Evolutionary conservation across 345 rosid genomes (phyloP).

Genomic region (Reutealis trisperma): DNA sequence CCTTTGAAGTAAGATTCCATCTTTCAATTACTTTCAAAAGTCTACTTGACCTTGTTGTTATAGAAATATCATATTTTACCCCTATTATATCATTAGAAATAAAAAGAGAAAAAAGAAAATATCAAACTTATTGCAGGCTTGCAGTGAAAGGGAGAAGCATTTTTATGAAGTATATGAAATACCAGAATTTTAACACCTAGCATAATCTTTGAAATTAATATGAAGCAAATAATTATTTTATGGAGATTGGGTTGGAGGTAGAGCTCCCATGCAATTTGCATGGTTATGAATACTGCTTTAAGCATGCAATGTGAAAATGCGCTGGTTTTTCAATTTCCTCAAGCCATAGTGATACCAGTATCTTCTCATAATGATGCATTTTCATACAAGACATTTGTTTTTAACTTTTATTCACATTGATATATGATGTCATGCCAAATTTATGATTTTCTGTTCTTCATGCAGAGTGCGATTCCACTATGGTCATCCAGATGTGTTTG

Average conservation of each 20-base stretch:
- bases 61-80: background rate
- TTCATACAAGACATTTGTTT: background rate
- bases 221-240: background rate
- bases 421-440: background rate
- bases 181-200: background rate
- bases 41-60: background rate
- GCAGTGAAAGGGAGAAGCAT: background rate
- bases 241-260: background rate
- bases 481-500: constrained; percentile 99
- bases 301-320: background rate
- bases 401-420: background rate
- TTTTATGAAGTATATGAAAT: background rate
- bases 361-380: background rate
- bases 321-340: background rate
- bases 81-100: background rate
- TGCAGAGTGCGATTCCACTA: constrained; percentile 97
- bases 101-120: background rate
- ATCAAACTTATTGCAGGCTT: background rate
- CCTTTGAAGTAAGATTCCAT: constrained; percentile 71
- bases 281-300: background rate
- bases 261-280: background rate
- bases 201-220: background rate
- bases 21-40: constrained; percentile 2
- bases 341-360: background rate
- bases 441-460: background rate